phyloP scores from a whole-genome alignment of 2,329 filamentous ascomycete species.

The Stachybotrys chartarum region DNA sequence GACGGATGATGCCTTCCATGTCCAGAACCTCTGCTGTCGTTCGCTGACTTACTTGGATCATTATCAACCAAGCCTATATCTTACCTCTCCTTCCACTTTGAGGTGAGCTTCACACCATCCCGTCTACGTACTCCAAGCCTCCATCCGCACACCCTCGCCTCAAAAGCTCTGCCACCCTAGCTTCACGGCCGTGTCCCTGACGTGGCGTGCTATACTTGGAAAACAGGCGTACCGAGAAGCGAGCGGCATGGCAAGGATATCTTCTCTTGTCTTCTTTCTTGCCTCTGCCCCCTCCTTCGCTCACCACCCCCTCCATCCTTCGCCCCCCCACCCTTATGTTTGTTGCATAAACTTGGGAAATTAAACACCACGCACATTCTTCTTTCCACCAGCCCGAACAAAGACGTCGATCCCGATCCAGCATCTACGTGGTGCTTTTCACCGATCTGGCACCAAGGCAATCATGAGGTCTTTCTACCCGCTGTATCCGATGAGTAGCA shows the following conservation, averaged over 20 bases:
- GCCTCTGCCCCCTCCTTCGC: background rate
- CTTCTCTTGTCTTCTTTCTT: background rate
- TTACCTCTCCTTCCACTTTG: no score
- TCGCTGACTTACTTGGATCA: no score
- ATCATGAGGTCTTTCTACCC: no score
- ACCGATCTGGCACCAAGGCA: no score
- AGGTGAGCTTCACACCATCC: no score
- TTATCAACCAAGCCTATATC: no score
- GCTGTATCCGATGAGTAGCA: no score
- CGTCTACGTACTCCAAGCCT: no score
- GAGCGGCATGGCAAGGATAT: background rate
- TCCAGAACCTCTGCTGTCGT: no score
- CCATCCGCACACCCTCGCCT: no score
- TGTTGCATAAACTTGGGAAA: background rate
- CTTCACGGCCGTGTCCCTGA: background rate
- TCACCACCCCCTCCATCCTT: background rate
- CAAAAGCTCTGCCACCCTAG: no score
- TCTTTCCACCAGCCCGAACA: background rate
- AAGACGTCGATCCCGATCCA: conserved; percentile 12
- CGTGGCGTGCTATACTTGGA: background rate
- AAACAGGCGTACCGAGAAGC: background rate
- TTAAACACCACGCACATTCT: background rate
- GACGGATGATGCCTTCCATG: no score
- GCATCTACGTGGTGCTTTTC: conserved; percentile 5
- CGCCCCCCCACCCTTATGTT: background rate